Conservation (phyloP, 2,329 filamentous ascomycete genomes). For the Tolypocladium cylindrosporum region DNA sequence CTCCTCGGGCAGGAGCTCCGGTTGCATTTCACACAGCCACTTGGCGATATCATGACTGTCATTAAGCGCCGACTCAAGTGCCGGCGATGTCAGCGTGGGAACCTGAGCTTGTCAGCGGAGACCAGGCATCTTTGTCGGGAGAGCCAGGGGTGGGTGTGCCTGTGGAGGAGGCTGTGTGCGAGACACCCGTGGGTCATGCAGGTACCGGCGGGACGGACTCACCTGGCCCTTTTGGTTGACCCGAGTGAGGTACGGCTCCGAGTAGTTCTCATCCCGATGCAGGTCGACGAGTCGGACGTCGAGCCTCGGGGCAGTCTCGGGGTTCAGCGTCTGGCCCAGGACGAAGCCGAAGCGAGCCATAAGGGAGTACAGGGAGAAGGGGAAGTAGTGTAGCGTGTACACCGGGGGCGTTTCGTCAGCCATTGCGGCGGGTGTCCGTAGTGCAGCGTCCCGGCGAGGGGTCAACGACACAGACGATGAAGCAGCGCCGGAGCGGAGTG, state of each 20-base stretch:
- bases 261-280: slow-evolving; percentile 15
- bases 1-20: slow-evolving; percentile 14
- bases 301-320: slow-evolving; percentile 13
- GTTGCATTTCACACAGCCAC: slow-evolving; percentile 18
- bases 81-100: slow-evolving; percentile 15
- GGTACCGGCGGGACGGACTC: slow-evolving; percentile 2
- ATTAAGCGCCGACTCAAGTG: slow-evolving; percentile 10
- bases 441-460: not conserved
- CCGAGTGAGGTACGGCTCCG: slow-evolving; percentile 15
- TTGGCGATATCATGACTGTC: slow-evolving; percentile 16
- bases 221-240: slow-evolving; percentile 19
- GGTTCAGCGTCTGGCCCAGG: slow-evolving; percentile 13
- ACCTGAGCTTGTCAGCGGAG: slow-evolving; percentile 9
- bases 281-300: slow-evolving; percentile 16
- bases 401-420: slow-evolving; percentile 3
- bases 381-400: slow-evolving; percentile 19
- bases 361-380: slow-evolving; percentile 20
- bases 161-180: not conserved
- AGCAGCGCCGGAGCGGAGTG: not conserved
- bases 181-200: not conserved
- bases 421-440: not conserved
- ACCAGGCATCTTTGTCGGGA: not conserved
- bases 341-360: slow-evolving; percentile 19
- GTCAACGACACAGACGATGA: not conserved
- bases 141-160: not conserved